Conservation (phyloP, 2,329 filamentous ascomycete species). For the Xylariaceae sp. region DNA sequence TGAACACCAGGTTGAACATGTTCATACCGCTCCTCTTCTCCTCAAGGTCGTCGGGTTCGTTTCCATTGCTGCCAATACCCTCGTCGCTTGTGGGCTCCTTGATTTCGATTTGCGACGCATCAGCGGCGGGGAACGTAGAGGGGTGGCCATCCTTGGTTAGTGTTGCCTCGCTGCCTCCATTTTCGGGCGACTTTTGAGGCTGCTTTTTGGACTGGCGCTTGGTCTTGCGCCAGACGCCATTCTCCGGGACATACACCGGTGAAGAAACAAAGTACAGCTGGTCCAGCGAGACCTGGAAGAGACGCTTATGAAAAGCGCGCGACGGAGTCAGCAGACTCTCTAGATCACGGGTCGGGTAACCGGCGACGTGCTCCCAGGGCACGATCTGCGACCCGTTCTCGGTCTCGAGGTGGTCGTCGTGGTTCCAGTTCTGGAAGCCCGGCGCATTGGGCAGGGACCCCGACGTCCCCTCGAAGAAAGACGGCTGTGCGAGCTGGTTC, state of each 20-base stretch:
- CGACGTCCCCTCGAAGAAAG: conserved; percentile 28
- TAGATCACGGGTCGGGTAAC: conserved; percentile 69
- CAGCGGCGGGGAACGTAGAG: conserved; percentile 13
- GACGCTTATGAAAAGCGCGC: conserved; percentile 69
- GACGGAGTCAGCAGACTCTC: conserved; percentile 75
- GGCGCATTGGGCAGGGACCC: conserved; percentile 33
- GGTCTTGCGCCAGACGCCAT: conserved; percentile 69
- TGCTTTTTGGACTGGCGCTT: conserved; percentile 37
- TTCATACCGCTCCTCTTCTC: conserved; percentile 70
- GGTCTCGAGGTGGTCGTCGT: conserved; percentile 51
- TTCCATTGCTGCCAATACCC: conserved; percentile 25
- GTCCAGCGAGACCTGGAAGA: conserved; percentile 77
- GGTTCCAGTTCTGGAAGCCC: conserved; percentile 42
- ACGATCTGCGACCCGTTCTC: conserved; percentile 54
- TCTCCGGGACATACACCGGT: conserved; percentile 74
- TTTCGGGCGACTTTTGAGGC: conserved; percentile 28
- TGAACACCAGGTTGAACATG: conserved; percentile 97
- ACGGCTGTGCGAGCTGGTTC: conserved; percentile 41
- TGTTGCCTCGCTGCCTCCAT: conserved; percentile 20
- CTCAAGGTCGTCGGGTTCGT: conserved; percentile 39
- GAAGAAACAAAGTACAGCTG: conserved; percentile 76
- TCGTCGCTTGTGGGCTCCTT: conserved; percentile 27
- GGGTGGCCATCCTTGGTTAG: conserved; percentile 20
- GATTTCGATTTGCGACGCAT: conserved; percentile 25
- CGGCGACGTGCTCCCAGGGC: conserved; percentile 68